Evolutionary conservation across 768 basidiomycete species (phyloP).

Genomic region (Lactifluus rugatus): DNA sequence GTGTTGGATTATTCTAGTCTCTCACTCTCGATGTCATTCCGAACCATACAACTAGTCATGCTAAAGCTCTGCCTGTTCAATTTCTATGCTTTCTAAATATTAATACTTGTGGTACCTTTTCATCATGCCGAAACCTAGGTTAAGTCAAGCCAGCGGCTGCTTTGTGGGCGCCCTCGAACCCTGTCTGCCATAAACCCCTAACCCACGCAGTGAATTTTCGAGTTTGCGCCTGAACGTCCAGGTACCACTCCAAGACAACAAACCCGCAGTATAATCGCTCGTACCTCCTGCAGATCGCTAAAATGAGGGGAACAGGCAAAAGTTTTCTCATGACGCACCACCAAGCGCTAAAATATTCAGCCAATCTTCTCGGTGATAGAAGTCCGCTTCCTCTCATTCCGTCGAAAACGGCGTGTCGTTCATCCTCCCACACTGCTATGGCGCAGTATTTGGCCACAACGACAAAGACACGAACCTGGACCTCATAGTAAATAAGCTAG

Average conservation of each 20-base stretch:
- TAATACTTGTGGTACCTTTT: slow-evolving; percentile 17
- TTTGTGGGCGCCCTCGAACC: slow-evolving; percentile 54
- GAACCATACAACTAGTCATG: background rate
- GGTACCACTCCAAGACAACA: slow-evolving; percentile 43
- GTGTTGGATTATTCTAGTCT: background rate
- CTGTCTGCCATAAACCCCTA: slow-evolving; percentile 47
- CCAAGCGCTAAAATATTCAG: slow-evolving; percentile 51
- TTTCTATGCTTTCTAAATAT: slow-evolving; percentile 9
- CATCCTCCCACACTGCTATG: slow-evolving; percentile 68
- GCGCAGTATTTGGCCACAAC: slow-evolving; percentile 87
- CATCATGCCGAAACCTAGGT: background rate
- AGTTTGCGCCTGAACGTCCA: slow-evolving; percentile 53
- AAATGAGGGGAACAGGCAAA: background rate
- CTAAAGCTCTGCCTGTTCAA: background rate
- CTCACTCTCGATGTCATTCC: background rate
- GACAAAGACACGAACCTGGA: slow-evolving; percentile 75
- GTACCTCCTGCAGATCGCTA: slow-evolving; percentile 41
- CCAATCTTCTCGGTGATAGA: slow-evolving; percentile 37
- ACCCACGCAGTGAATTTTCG: slow-evolving; percentile 55
- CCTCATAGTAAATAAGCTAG: slow-evolving; percentile 14
- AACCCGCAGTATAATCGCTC: slow-evolving; percentile 42
- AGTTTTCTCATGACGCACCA: slow-evolving; percentile 40
- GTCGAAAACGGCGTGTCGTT: slow-evolving; percentile 30
- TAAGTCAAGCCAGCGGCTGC: slow-evolving; percentile 60
- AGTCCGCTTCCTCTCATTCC: slow-evolving; percentile 43